phyloP scores from a whole-genome alignment of 176 grass and related monocot species.

The Carex parvula region DNA sequence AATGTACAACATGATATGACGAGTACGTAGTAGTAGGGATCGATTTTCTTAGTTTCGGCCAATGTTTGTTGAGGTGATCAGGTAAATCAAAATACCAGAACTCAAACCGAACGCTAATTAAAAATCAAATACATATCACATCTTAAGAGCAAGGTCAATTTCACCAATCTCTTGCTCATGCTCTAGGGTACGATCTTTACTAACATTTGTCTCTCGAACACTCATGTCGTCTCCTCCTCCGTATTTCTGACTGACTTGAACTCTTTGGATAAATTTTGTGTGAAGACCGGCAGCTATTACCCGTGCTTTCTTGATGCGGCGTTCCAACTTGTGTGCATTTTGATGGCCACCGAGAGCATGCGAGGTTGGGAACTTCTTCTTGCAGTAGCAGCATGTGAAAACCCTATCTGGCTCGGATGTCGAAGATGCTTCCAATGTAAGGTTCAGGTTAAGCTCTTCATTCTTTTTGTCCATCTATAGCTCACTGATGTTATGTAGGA shows the following conservation, averaged over 20 bases:
- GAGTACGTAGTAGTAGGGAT: no score
- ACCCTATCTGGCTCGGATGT: neutral
- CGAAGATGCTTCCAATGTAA: neutral
- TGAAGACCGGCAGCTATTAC: neutral
- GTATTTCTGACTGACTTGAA: neutral
- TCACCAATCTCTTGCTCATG: neutral
- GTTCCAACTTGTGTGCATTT: neutral
- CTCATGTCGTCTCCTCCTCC: neutral
- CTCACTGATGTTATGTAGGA: no score
- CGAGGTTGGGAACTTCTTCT: neutral
- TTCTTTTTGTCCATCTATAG: neutral
- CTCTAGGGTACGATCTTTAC: neutral
- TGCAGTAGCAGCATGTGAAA: neutral
- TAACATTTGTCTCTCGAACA: neutral
- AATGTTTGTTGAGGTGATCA: no score
- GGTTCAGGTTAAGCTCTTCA: neutral
- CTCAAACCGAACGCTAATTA: neutral
- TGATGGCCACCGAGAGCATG: neutral
- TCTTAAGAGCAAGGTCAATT: neutral
- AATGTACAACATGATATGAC: no score
- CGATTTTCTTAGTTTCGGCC: no score
- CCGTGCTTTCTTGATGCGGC: neutral
- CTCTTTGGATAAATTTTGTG: neutral
- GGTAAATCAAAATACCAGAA: neutral
- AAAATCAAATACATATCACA: neutral